Evolutionary conservation across 75 land plant species (phyloP).

Genomic region (Larix kaempferi): DNA sequence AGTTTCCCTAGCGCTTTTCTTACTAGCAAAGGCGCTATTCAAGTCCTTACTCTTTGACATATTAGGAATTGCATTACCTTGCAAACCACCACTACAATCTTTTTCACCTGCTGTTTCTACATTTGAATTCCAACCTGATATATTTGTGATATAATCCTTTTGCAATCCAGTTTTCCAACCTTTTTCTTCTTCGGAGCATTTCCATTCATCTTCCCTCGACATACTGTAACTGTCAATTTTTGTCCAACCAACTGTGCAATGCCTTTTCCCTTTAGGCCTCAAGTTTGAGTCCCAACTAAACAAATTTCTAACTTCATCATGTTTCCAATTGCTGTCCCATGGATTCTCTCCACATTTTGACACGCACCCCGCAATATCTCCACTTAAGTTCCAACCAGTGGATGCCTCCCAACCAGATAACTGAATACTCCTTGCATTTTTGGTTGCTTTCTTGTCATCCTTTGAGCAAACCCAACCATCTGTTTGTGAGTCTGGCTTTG

Average conservation of each 20-base stretch:
- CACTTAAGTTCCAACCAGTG: too few relatives aligned
- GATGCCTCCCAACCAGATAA: conserved; percentile 1
- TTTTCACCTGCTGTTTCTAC: background rate
- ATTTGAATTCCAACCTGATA: background rate
- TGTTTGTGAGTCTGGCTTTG: background rate
- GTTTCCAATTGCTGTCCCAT: background rate
- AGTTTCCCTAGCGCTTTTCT: background rate
- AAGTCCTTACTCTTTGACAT: background rate
- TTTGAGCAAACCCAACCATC: background rate
- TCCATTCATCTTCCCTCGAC: background rate
- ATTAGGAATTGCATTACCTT: background rate
- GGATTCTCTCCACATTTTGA: background rate
- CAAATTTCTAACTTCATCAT: background rate
- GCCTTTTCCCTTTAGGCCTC: background rate
- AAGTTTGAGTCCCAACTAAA: background rate
- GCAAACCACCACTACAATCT: background rate
- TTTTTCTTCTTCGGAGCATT: background rate
- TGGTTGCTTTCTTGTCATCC: background rate
- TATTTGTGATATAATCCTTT: background rate
- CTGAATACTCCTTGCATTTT: background rate
- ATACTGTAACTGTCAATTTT: background rate
- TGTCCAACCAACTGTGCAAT: background rate
- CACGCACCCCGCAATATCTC: background rate
- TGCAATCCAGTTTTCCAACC: background rate
- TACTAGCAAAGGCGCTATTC: background rate